Evolutionary conservation across 108 stramenopile species (phyloP), one percentile per base, ranked within the genome.

Genomic region (Ochromonas danica): DNA sequence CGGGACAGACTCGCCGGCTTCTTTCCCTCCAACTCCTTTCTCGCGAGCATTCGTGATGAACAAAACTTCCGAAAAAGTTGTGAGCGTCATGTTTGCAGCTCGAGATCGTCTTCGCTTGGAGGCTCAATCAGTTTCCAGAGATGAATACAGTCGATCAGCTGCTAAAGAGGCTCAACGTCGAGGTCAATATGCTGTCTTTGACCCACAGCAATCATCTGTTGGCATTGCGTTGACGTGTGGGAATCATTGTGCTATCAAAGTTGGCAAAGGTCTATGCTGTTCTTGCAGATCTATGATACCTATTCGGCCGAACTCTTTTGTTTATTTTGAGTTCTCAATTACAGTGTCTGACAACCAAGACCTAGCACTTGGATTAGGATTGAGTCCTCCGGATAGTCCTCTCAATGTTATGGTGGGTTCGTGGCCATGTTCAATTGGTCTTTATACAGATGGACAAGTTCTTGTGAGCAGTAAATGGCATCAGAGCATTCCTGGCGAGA

Each of bases 171-270:
- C 63, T 28, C 63, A 67, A 67, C 3, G 10, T 35, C 63, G 17
- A 28, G 63, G 63, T 28, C 63, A 67, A 33, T 67, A 14, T 67
- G 63, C 63, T 28, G 63, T 67, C 30, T 67, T 67, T 36, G 63
- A 67, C 35, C 33, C 63, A 10, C 17, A 36, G 6, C 63, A 67
- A 67, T 6, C 35, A 6, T 67, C 63, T 31, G 31, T 6, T 33
- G 63, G 63, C 31, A 67, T 67, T 25, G 63, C 63, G 3, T 36
- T 67, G 6, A 31, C 63, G 6, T 67, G 63, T 67, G 63, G 63
- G 10, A 67, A 67, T 67, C 63, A 67, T 67, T 67, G 63, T 67
- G 63, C 63, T 3, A 25, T 67, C 3, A 67, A 67, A 33, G 63
- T 67, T 28, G 63, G 63, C 10, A 67, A 67, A 33, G 63, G 63